A percentile compares a stretch with the other conserved stretches of the same genome.
These are phyloP conservation scores for Volutella citrinella DNA, from an alignment of 2,329 filamentous ascomycete genomes.

Conservation along the genomic window DNA sequence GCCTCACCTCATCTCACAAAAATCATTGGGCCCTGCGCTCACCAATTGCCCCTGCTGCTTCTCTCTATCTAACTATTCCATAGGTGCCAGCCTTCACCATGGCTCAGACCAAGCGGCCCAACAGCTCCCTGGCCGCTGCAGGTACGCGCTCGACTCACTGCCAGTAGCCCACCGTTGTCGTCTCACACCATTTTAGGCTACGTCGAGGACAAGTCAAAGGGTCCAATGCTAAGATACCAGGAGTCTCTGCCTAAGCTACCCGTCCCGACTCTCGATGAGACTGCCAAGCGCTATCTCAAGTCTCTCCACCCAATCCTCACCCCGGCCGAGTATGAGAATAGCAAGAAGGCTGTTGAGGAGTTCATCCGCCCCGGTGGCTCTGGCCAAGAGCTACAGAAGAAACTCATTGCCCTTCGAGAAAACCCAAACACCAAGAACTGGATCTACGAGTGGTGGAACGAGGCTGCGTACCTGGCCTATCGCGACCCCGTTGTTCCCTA, in stretches of 20 bases:
- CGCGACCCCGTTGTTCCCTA: constrained; percentile 96
- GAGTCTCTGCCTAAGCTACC: constrained; percentile 79
- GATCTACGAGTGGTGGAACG: constrained; percentile 98
- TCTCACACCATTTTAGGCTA: constrained; percentile 55
- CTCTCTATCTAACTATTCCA: too few species aligned
- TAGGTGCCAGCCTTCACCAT: constrained; percentile 37
- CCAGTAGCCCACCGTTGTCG: background rate
- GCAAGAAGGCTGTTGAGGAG: constrained; percentile 79
- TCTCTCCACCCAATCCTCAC: constrained; percentile 73
- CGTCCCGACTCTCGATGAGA: constrained; percentile 80
- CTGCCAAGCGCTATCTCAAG: constrained; percentile 75
- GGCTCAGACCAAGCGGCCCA: constrained; percentile 53
- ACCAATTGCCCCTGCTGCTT: too few species aligned
- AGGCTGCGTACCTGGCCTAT: constrained; percentile 87
- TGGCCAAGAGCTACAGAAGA: constrained; percentile 82
- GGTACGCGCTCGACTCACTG: constrained; percentile 33
- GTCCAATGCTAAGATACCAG: constrained; percentile 79
- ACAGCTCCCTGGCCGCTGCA: constrained; percentile 51
- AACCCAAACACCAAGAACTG: constrained; percentile 86
- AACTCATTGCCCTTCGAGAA: constrained; percentile 74
- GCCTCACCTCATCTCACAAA: too few species aligned
- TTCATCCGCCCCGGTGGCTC: constrained; percentile 85
- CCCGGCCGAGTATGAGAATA: constrained; percentile 64
- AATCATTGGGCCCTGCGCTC: too few species aligned
- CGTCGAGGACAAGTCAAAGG: constrained; percentile 75